Percentiles rank a stretch among this genome's conserved stretches.
Conservation (phyloP, 345 rosid species). For the Eucalyptus erythrocorys region DNA sequence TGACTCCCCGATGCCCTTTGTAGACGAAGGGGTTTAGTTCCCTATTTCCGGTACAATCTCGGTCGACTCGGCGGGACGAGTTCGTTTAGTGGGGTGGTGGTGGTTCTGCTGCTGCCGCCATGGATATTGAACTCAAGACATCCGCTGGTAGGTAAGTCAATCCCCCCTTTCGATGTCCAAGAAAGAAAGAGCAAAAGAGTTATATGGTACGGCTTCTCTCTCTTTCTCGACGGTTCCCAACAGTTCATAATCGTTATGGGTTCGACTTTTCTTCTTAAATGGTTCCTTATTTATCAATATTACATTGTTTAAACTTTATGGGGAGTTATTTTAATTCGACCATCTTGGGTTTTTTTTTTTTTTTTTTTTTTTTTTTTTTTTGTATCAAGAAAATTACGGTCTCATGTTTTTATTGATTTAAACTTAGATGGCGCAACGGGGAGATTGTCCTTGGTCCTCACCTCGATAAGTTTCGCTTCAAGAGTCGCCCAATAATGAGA, state of each 20-base stretch:
- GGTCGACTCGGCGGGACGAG: background rate
- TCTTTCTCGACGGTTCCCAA: background rate
- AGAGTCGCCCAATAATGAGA: too few relatives aligned
- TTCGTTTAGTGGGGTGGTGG: background rate
- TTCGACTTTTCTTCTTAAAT: too few relatives aligned
- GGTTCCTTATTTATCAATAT: too few relatives aligned
- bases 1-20: background rate
- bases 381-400: too few relatives aligned
- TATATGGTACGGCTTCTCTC: background rate
- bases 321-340: too few relatives aligned
- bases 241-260: too few relatives aligned
- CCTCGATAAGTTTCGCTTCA: too few relatives aligned
- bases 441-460: background rate
- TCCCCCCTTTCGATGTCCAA: background rate
- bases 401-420: too few relatives aligned
- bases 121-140: background rate
- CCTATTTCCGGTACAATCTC: background rate
- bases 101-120: background rate
- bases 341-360: too few relatives aligned
- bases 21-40: background rate
- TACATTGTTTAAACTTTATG: too few relatives aligned
- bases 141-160: background rate
- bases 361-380: too few relatives aligned
- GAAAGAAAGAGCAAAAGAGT: background rate
- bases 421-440: too few relatives aligned